Percentiles rank a stretch among this genome's conserved stretches.
Evolutionary conservation across 176 grass and related monocot species (phyloP).

Genomic region (Phyllostachys edulis): DNA sequence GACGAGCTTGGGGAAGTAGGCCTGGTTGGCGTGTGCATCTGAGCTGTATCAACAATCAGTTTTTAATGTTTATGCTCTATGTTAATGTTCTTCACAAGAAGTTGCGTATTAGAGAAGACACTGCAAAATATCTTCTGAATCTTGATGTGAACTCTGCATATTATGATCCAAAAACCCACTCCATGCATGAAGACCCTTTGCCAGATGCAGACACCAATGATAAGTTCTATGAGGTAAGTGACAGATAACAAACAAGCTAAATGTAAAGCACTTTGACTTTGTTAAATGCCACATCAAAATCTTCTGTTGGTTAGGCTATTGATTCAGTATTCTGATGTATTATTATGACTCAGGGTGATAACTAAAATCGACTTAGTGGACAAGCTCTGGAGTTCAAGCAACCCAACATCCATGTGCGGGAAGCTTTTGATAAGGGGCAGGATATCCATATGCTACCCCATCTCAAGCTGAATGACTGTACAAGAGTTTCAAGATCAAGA

Average conservation of each 20-base stretch:
- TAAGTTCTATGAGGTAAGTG: background rate
- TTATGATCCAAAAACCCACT: too few relatives aligned
- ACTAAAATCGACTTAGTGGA: slow-evolving; percentile 86
- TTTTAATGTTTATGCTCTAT: slow-evolving; percentile 9
- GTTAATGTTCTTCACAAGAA: slow-evolving; percentile 50
- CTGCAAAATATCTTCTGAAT: slow-evolving; percentile 77
- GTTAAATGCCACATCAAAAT: background rate
- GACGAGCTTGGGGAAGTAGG: too few relatives aligned
- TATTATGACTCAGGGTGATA: slow-evolving; percentile 71
- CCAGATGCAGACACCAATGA: slow-evolving; percentile 16
- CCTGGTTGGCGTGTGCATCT: background rate
- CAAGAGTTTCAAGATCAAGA: slow-evolving; percentile 77
- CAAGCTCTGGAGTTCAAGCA: slow-evolving; percentile 96
- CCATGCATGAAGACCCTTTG: too few relatives aligned
- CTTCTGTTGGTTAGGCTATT: background rate
- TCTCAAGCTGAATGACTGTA: slow-evolving; percentile 92
- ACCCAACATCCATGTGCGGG: slow-evolving; percentile 81
- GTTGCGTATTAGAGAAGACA: slow-evolving; percentile 97
- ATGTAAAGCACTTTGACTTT: background rate
- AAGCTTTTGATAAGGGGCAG: slow-evolving; percentile 95
- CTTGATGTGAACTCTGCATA: too few relatives aligned
- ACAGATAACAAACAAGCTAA: background rate
- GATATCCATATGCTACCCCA: slow-evolving; percentile 95
- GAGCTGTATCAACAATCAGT: background rate
- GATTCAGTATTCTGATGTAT: slow-evolving; percentile 7